A percentile compares a stretch with the other conserved stretches of the same genome.
phyloP scores from a whole-genome alignment of 2,329 filamentous ascomycete genomes.

The Xylariaceae sp. region DNA sequence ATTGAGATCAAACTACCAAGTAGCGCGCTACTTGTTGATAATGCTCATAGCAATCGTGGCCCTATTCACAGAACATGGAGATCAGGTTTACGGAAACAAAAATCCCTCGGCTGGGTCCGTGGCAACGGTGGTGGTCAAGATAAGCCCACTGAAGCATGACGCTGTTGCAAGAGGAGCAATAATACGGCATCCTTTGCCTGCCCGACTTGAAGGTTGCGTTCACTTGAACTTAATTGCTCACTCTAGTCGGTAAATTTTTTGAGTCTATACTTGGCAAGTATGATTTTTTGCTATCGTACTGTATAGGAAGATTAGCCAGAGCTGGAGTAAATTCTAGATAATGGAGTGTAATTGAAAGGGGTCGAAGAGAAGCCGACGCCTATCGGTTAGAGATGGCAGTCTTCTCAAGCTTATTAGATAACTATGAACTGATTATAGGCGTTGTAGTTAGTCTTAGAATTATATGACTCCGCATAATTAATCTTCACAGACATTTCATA shows the following conservation, averaged over 20 bases:
- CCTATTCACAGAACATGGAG: background rate
- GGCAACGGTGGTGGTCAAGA: background rate
- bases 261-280: background rate
- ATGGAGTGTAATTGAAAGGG: background rate
- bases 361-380: background rate
- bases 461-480: no score
- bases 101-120: slow-evolving; percentile 24
- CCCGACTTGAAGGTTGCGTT: background rate
- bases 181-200: background rate
- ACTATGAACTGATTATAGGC: background rate
- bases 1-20: slow-evolving; percentile 8
- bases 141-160: background rate
- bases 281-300: background rate
- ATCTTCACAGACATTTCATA: no score
- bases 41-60: background rate
- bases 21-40: background rate
- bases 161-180: background rate
- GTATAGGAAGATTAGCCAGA: background rate
- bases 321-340: background rate
- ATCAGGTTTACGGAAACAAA: slow-evolving; percentile 21
- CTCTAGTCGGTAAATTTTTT: slow-evolving; percentile 1
- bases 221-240: background rate
- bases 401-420: background rate
- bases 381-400: background rate
- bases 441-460: slow-evolving; percentile 10